Conservation (phyloP, 2,329 filamentous ascomycete genomes). For the Ceratocystis ficicola region DNA sequence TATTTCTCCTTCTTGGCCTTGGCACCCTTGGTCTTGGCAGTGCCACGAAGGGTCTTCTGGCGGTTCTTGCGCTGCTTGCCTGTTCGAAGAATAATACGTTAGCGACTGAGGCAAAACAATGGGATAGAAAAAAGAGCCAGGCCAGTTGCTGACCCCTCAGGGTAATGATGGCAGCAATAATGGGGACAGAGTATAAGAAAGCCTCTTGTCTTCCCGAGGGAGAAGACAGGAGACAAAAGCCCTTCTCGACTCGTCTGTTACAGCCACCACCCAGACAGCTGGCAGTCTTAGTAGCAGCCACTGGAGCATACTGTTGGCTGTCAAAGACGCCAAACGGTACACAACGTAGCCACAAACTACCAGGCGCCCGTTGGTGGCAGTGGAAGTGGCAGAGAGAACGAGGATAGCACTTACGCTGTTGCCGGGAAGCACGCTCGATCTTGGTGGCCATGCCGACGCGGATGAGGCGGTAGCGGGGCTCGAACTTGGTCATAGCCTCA, state of each 20-base stretch:
- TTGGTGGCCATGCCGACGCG: constrained; percentile 85
- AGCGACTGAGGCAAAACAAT: neutral
- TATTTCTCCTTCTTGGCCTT: constrained; percentile 92
- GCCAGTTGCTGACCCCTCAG: too few species aligned
- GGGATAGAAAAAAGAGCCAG: neutral
- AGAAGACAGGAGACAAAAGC: constrained; percentile 19
- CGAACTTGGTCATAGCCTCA: constrained; percentile 99
- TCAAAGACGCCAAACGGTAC: constrained; percentile 4
- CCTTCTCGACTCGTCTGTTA: constrained; percentile 22
- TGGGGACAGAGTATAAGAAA: constrained; percentile 18
- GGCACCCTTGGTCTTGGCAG: constrained; percentile 94
- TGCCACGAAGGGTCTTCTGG: constrained; percentile 95
- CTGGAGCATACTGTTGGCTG: constrained; percentile 1
- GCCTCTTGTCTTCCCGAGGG: constrained; percentile 22
- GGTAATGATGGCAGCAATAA: neutral
- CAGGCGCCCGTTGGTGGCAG: constrained; percentile 16
- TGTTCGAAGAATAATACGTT: constrained; percentile 34
- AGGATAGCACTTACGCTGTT: constrained; percentile 73
- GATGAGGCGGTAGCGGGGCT: constrained; percentile 94
- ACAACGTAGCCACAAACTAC: constrained; percentile 8
- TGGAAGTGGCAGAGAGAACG: constrained; percentile 21
- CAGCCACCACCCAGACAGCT: constrained; percentile 12
- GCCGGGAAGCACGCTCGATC: constrained; percentile 94
- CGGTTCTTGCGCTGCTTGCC: constrained; percentile 99
- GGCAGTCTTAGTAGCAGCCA: constrained; percentile 4